Conservation (phyloP, 2,329 filamentous ascomycete species). For the Pestalotiopsis sp. region DNA sequence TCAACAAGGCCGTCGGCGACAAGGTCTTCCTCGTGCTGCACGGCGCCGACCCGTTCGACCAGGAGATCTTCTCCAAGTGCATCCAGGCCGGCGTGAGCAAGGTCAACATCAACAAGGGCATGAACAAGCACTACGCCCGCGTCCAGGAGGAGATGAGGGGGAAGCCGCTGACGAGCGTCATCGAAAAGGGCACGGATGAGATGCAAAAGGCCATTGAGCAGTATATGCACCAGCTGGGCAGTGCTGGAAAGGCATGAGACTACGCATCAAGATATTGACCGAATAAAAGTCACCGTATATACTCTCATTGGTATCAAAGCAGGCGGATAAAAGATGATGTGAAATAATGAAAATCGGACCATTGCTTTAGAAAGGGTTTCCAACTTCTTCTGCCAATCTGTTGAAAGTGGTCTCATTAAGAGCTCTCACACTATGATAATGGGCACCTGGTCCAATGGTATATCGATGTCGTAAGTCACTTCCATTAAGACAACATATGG, state of each 20-base stretch:
- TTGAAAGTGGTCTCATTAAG: too few species aligned
- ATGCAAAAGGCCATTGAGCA: constrained; percentile 52
- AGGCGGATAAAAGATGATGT: too few species aligned
- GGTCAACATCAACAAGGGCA: constrained; percentile 55
- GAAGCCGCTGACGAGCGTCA: constrained; percentile 48
- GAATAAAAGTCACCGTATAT: too few species aligned
- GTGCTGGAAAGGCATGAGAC: constrained; percentile 43
- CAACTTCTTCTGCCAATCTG: too few species aligned
- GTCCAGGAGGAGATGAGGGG: constrained; percentile 48
- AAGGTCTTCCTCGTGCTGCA: constrained; percentile 49
- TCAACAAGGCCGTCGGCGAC: constrained; percentile 46
- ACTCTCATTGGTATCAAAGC: too few species aligned
- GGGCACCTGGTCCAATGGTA: too few species aligned
- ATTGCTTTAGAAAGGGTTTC: too few species aligned
- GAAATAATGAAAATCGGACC: too few species aligned
- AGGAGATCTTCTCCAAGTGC: constrained; percentile 46
- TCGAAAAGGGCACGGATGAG: constrained; percentile 46
- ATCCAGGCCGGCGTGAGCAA: constrained; percentile 49
- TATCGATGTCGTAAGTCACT: too few species aligned
- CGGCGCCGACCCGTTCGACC: constrained; percentile 49
- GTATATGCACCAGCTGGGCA: constrained; percentile 48
- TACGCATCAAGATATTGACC: too few species aligned
- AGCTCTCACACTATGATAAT: too few species aligned
- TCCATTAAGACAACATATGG: too few species aligned
- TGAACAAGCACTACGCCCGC: constrained; percentile 50